phyloP scores from a whole-genome alignment of 805 yeast genomes.

The Suhomyces prunicola region DNA sequence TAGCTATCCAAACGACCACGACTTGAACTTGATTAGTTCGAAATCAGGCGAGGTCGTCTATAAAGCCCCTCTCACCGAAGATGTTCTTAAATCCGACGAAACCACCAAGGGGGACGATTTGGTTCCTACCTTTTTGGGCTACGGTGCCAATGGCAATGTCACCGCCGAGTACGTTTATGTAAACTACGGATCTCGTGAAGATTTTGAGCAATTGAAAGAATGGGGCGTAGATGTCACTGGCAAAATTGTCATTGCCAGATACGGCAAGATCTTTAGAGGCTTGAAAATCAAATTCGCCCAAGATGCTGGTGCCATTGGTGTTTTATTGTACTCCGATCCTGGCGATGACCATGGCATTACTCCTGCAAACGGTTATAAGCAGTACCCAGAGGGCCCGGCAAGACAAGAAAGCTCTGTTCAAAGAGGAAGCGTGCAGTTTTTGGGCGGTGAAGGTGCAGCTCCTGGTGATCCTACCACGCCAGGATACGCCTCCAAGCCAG shows the following conservation, averaged over 20 bases:
- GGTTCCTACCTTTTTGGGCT: slow-evolving; percentile 57
- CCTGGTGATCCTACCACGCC: slow-evolving; percentile 84
- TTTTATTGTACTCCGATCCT: slow-evolving; percentile 55
- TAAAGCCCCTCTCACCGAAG: slow-evolving; percentile 52
- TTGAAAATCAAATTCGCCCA: slow-evolving; percentile 62
- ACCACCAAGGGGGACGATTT: slow-evolving; percentile 36
- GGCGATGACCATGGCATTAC: slow-evolving; percentile 59
- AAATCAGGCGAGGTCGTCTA: slow-evolving; percentile 35
- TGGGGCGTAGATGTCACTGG: slow-evolving; percentile 45
- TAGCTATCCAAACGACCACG: slow-evolving; percentile 48
- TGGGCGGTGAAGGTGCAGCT: slow-evolving; percentile 45
- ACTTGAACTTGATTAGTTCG: slow-evolving; percentile 31
- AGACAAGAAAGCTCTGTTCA: slow-evolving; percentile 60
- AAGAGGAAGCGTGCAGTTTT: slow-evolving; percentile 57
- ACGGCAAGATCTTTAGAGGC: slow-evolving; percentile 51
- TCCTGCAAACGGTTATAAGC: slow-evolving; percentile 49
- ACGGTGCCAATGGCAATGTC: slow-evolving; percentile 62
- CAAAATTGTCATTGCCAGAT: slow-evolving; percentile 59
- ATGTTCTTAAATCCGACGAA: slow-evolving; percentile 37
- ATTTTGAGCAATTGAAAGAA: slow-evolving; percentile 43
- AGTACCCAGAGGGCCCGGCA: slow-evolving; percentile 66
- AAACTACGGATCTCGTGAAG: slow-evolving; percentile 57
- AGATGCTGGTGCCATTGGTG: slow-evolving; percentile 59
- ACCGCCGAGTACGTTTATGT: slow-evolving; percentile 54
- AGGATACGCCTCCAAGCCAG: slow-evolving; percentile 58